phyloP scores from a whole-genome alignment of 257 asterid genomes.

The Scutellaria baicalensis region DNA sequence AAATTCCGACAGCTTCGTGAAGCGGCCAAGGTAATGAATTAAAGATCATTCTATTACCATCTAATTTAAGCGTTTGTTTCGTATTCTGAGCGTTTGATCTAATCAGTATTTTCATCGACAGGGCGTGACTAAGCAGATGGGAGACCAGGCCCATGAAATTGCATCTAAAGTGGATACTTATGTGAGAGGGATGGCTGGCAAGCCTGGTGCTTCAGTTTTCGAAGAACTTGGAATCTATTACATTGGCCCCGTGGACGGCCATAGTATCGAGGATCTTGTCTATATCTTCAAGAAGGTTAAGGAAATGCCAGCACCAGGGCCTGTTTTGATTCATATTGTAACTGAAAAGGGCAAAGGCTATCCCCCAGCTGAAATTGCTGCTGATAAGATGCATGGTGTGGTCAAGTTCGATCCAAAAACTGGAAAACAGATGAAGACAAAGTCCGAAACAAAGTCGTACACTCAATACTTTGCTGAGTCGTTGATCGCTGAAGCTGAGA shows the following conservation, averaged over 20 bases:
- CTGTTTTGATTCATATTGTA: conserved; percentile 45
- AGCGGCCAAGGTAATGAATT: conserved; percentile 44
- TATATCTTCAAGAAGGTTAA: conserved; percentile 45
- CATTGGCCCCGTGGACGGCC: conserved; percentile 70
- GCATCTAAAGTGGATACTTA: conserved; percentile 44
- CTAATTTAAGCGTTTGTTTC: no score
- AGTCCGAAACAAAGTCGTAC: conserved; percentile 28
- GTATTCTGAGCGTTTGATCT: no score
- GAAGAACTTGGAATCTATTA: conserved; percentile 66
- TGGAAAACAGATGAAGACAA: conserved; percentile 41
- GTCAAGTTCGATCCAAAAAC: conserved; percentile 55
- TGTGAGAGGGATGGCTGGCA: conserved; percentile 31
- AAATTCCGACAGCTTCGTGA: conserved; percentile 49
- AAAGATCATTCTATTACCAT: not conserved
- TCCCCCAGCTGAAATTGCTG: conserved; percentile 60
- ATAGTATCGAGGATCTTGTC: conserved; percentile 49
- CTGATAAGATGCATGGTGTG: conserved; percentile 70
- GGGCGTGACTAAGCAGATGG: conserved; percentile 43
- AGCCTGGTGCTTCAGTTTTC: conserved; percentile 38
- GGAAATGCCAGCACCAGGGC: conserved; percentile 49
- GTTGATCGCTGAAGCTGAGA: conserved; percentile 48
- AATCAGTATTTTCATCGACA: not conserved
- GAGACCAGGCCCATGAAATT: conserved; percentile 37
- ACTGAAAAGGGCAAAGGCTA: conserved; percentile 68
- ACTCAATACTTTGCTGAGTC: conserved; percentile 62